Base-by-base conservation (phyloP, 148 eudicot genomes). In the Simmondsia chinensis region DNA sequence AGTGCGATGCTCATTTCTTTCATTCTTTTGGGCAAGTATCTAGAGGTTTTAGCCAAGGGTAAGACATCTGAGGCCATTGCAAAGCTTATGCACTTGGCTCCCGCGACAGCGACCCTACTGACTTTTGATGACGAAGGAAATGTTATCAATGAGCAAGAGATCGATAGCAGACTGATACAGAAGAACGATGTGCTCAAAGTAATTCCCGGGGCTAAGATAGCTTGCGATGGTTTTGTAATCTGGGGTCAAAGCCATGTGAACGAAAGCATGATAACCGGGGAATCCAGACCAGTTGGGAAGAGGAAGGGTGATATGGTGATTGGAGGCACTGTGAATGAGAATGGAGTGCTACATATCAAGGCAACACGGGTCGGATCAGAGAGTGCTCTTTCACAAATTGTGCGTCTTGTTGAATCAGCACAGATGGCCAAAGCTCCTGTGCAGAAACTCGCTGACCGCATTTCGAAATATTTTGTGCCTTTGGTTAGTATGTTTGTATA, bases 341-440 rank as follows among this genome's bases (percentile, higher is more conserved):
- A 91, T 37, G 96, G 99, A 11, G 94, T 82, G 22, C 46, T 91
- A 28, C 94, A 76, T 54, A 70, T 82, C 44, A 77, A 75, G 63
- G 99, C 87, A 33, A 80, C 94, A 26, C 64, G 75, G 44, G 73
- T 91, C 44, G 99, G 99, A 25, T 82, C 99, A 41, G 99, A 91
- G 66, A 82, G 94, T 52, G 95, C 99, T 22, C 94, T 91, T 29
- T 68, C 99, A 3, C 99, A 86, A 60, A 86, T 91, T 43, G 94
- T 91, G 36, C 77, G 85, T 29, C 75, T 91, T 12, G 96, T 91
- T 39, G 99, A 91, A 71, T 86, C 99, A 27, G 99, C 99, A 6
- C 96, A 91, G 67, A 76, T 91, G 94, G 99, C 94, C 43, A 91
- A 86, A 79, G 99, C 99, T 45, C 99, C 96, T 2, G 96, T 82